A percentile compares a stretch with the other conserved stretches of the same genome.
Evolutionary conservation across 106 monocot species (phyloP).

Genomic region (Platanthera guangdongensis): DNA sequence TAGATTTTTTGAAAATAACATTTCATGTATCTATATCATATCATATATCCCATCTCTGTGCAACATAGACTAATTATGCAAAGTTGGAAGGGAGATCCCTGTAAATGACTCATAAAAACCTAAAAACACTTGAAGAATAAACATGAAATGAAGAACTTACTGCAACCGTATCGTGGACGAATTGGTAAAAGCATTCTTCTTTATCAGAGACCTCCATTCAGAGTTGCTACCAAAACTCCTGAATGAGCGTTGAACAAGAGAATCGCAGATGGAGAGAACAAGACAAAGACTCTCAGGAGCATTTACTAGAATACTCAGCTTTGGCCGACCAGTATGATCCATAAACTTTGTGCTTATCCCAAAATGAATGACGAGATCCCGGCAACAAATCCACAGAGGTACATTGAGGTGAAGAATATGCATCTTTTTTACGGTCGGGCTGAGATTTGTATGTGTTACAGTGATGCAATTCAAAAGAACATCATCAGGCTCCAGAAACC

Average conservation of each 20-base stretch:
- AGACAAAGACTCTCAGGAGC: constrained; percentile 40
- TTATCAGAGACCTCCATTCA: constrained; percentile 66
- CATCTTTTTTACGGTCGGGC: constrained; percentile 26
- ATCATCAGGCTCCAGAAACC: constrained; percentile 51
- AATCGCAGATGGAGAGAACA: constrained; percentile 60
- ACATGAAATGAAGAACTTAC: constrained; percentile 38
- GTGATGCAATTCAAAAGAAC: constrained; percentile 37
- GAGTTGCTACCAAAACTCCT: constrained; percentile 48
- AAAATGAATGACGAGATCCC: constrained; percentile 49
- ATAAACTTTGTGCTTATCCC: constrained; percentile 61
- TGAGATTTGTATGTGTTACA: constrained; percentile 13
- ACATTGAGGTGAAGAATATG: constrained; percentile 41
- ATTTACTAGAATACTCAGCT: constrained; percentile 59
- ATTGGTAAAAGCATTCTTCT: constrained; percentile 35
- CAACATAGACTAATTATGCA: no score
- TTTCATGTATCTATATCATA: no score
- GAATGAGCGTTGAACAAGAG: constrained; percentile 34
- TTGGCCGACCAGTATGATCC: constrained; percentile 60
- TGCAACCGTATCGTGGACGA: constrained; percentile 44
- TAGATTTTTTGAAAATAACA: no score
- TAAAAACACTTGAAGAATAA: background rate
- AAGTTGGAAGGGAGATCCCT: no score
- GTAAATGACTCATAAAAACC: background rate
- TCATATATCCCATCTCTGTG: background rate
- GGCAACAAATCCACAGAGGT: constrained; percentile 48